A percentile compares a stretch with the other conserved stretches of the same genome.
Conservation (phyloP, 139 green algal genomes). For the Chloropicon primus region DNA sequence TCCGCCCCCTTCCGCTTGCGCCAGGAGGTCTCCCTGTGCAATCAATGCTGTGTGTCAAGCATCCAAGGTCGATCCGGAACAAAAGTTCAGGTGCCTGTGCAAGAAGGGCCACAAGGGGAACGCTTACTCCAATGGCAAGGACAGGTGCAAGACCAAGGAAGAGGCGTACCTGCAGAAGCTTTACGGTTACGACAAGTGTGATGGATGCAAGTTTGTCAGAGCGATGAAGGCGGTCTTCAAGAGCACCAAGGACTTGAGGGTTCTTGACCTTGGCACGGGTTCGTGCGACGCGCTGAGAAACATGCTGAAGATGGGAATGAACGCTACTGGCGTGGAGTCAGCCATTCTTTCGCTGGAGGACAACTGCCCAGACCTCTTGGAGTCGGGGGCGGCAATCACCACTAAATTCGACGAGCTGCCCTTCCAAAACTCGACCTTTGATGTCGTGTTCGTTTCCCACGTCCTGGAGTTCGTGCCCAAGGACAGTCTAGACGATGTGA, state of each 20-base stretch:
- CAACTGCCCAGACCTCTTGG: slow-evolving; percentile 12
- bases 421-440: slow-evolving; percentile 5
- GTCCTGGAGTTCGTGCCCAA: slow-evolving; percentile 14
- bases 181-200: slow-evolving; percentile 9
- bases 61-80: not conserved
- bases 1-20: not conserved
- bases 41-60: not conserved
- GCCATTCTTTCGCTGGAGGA: slow-evolving; percentile 13
- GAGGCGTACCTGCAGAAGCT: slow-evolving; percentile 15
- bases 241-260: not conserved
- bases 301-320: slow-evolving; percentile 3
- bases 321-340: slow-evolving; percentile 13
- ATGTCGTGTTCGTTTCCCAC: slow-evolving; percentile 4
- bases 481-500: slow-evolving; percentile 3
- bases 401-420: slow-evolving; percentile 8
- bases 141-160: slow-evolving; percentile 13
- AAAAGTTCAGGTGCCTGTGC: slow-evolving; percentile 7
- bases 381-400: slow-evolving; percentile 6
- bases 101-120: slow-evolving; percentile 10
- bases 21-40: not conserved
- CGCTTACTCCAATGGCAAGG: slow-evolving; percentile 11
- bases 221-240: not conserved
- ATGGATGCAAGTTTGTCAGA: slow-evolving; percentile 3
- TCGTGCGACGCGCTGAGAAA: slow-evolving; percentile 1
- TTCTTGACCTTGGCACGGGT: slow-evolving; percentile 15